Evolutionary conservation across 331 rosid species (phyloP).

Genomic region (Malus hybrid): DNA sequence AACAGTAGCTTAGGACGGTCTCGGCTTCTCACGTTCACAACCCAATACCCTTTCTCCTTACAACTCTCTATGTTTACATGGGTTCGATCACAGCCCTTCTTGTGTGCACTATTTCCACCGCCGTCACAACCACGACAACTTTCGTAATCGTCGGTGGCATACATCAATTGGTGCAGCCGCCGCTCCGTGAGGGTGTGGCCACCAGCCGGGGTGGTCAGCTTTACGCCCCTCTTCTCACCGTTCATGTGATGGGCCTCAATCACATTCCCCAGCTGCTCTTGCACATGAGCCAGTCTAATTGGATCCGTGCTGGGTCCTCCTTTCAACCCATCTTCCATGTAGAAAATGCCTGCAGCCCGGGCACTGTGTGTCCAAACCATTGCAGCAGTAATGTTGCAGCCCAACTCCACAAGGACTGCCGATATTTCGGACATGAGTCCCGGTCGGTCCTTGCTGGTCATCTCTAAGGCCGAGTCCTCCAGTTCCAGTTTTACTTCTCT

Average conservation of each 20-base stretch:
- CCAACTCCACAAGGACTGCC: conserved; percentile 49
- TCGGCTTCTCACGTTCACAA: conserved; percentile 50
- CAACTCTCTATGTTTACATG: conserved; percentile 54
- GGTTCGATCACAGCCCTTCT: conserved; percentile 56
- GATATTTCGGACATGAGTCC: conserved; percentile 74
- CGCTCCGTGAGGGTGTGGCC: conserved; percentile 61
- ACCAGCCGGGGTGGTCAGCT: conserved; percentile 28
- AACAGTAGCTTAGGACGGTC: conserved; percentile 77
- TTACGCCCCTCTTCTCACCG: conserved; percentile 47
- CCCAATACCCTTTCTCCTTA: conserved; percentile 62
- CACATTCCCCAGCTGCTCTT: conserved; percentile 55
- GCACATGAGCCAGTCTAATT: conserved; percentile 35
- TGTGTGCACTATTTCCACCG: conserved; percentile 27
- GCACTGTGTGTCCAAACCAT: conserved; percentile 75
- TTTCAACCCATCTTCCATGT: conserved; percentile 46
- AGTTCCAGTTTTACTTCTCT: conserved; percentile 17
- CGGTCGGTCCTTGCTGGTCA: conserved; percentile 60
- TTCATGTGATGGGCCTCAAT: conserved; percentile 50
- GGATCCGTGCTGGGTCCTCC: conserved; percentile 58
- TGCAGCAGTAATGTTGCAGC: conserved; percentile 47
- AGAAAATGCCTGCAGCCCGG: conserved; percentile 50
- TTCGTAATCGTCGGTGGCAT: conserved; percentile 54
- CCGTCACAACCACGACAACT: conserved; percentile 40
- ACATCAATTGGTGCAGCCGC: conserved; percentile 89
- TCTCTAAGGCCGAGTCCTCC: conserved; percentile 53